Conservation (phyloP, 2,329 filamentous ascomycete species). For the Fusarium neocosmosporiellum region DNA sequence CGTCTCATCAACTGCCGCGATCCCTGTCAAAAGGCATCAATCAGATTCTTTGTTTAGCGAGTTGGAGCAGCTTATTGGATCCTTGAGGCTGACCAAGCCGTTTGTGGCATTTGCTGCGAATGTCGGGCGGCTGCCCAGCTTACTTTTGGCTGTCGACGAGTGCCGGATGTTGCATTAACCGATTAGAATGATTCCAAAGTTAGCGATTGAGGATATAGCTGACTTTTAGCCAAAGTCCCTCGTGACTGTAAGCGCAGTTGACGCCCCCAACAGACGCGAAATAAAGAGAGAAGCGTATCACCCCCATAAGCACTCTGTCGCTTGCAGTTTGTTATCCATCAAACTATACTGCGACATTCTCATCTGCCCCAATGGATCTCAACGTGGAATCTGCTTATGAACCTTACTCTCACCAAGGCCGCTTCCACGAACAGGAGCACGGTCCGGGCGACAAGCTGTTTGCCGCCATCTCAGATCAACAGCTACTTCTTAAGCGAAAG, state of each 20-base stretch:
- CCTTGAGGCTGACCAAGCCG: neutral
- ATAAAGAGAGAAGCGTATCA: neutral
- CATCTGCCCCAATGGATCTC: neutral
- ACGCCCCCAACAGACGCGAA: neutral
- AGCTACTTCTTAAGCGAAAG: neutral
- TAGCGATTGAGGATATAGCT: neutral
- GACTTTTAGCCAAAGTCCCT: neutral
- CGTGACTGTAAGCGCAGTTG: neutral
- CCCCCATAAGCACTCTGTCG: neutral
- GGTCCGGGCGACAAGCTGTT: neutral
- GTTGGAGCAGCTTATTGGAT: neutral
- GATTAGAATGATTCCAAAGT: neutral
- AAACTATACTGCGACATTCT: neutral
- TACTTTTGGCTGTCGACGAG: neutral
- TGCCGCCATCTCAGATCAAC: neutral
- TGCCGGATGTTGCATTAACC: neutral
- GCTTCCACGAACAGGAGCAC: neutral
- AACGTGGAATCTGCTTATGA: neutral
- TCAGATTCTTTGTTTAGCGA: neutral
- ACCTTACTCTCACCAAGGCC: neutral
- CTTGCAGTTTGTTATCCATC: neutral
- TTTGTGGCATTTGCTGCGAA: neutral
- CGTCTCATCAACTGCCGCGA: neutral
- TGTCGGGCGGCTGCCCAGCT: neutral
- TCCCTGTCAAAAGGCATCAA: neutral